A percentile compares a stretch with the other conserved stretches of the same genome.
These are phyloP conservation scores for Mycena venus DNA, from an alignment of 768 basidiomycete genomes.

Conservation along the genomic window DNA sequence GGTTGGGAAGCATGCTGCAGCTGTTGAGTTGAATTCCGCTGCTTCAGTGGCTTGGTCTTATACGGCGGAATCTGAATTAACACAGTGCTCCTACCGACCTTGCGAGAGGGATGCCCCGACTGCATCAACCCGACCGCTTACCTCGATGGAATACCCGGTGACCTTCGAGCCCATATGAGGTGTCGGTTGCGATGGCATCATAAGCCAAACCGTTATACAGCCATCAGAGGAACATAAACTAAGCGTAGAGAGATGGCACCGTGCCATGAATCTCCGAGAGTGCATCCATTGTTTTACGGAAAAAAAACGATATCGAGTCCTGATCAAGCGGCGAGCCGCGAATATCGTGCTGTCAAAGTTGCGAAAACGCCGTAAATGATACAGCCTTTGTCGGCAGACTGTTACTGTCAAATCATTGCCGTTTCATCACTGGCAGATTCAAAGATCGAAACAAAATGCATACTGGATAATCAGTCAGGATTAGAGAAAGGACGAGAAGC, in stretches of 20 bases:
- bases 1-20: background rate
- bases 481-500: too few relatives aligned
- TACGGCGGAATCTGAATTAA: background rate
- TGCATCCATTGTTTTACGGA: too few relatives aligned
- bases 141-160: background rate
- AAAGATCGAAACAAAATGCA: too few relatives aligned
- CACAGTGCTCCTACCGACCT: background rate
- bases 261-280: background rate
- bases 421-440: too few relatives aligned
- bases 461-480: too few relatives aligned
- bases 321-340: too few relatives aligned
- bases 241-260: background rate
- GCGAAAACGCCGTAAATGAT: too few relatives aligned
- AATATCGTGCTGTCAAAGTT: too few relatives aligned
- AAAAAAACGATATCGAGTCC: too few relatives aligned
- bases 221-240: background rate
- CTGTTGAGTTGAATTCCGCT: background rate
- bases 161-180: background rate
- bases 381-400: too few relatives aligned
- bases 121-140: background rate
- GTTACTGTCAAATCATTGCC: too few relatives aligned
- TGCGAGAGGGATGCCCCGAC: background rate
- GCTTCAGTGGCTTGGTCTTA: background rate
- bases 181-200: background rate
- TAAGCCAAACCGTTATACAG: too few relatives aligned